These are phyloP conservation scores for Penicillium nordicum DNA, from an alignment of 2,329 filamentous ascomycete species.

Conservation along the genomic window DNA sequence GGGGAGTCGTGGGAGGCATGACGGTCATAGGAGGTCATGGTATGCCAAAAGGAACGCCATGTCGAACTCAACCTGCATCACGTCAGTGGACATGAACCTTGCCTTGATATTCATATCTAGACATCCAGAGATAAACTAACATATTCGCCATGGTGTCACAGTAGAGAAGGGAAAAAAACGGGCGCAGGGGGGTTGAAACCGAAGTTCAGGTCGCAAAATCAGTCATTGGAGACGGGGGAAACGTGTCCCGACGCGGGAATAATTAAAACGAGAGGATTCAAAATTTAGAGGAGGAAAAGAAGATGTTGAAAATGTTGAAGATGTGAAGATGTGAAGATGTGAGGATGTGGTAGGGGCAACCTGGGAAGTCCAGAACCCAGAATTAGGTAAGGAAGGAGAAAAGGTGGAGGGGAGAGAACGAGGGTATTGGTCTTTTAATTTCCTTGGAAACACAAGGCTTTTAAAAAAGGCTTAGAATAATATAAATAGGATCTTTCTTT, in stretches of 20 bases:
- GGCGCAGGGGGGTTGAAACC: conserved; percentile 2
- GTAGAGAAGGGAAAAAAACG: background rate
- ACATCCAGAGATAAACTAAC: conserved; percentile 12
- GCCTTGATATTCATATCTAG: background rate
- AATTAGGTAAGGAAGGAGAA: conserved; percentile 19
- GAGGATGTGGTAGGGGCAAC: conserved; percentile 4
- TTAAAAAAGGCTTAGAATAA: background rate
- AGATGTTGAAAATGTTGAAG: background rate
- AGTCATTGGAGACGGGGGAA: conserved; percentile 1
- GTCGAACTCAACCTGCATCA: conserved; percentile 60
- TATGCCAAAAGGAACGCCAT: conserved; percentile 93
- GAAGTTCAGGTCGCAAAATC: background rate
- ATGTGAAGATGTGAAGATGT: background rate
- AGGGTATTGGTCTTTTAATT: background rate
- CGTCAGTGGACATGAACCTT: conserved; percentile 6
- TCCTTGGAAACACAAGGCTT: background rate
- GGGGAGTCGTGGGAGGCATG: conserved; percentile 91
- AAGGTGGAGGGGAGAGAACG: conserved; percentile 1
- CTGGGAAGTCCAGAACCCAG: conserved; percentile 2
- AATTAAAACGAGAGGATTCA: background rate
- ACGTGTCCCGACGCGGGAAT: background rate
- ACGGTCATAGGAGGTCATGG: conserved; percentile 74
- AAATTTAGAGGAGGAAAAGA: background rate
- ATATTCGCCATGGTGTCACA: conserved; percentile 22
- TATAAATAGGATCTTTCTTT: background rate